Evolutionary conservation across 208 protist species (phyloP).

Genomic region (Trypanosoma cruzi): DNA sequence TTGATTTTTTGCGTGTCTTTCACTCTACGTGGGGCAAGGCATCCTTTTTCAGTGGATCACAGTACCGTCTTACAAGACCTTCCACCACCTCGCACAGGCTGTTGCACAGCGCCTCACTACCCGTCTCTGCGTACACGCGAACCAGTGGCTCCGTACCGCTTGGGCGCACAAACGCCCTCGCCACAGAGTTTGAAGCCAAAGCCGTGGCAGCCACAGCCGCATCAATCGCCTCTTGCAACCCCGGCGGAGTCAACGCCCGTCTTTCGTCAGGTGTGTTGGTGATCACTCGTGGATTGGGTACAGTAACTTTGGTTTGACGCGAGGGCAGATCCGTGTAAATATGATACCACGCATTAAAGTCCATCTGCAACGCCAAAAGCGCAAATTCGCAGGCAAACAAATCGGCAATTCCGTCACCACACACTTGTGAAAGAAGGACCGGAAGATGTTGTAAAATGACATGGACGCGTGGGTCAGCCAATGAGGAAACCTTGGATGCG

Average conservation of each 20-base stretch:
- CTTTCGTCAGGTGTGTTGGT: slow-evolving; percentile 77
- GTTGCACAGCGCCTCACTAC: slow-evolving; percentile 32
- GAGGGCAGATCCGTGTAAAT: slow-evolving; percentile 72
- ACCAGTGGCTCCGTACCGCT: slow-evolving; percentile 96
- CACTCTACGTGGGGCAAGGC: neutral
- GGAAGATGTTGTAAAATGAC: slow-evolving; percentile 23
- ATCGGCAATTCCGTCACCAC: slow-evolving; percentile 89
- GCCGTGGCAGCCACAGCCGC: slow-evolving; percentile 41
- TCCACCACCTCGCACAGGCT: slow-evolving; percentile 37
- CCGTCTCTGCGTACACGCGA: slow-evolving; percentile 87
- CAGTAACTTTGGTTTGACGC: slow-evolving; percentile 55
- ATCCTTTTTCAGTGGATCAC: slow-evolving; percentile 1
- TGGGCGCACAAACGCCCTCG: slow-evolving; percentile 91
- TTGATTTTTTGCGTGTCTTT: neutral
- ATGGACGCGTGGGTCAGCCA: neutral
- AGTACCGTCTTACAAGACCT: slow-evolving; percentile 43
- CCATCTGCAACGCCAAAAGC: slow-evolving; percentile 41
- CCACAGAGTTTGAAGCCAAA: slow-evolving; percentile 2
- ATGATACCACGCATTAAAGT: slow-evolving; percentile 40
- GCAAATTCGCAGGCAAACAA: slow-evolving; percentile 76
- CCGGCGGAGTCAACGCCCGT: slow-evolving; percentile 48
- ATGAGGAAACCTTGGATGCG: slow-evolving; percentile 1
- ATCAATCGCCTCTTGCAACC: slow-evolving; percentile 87
- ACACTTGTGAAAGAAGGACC: slow-evolving; percentile 76
- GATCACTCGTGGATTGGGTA: slow-evolving; percentile 56